Conservation (phyloP, 352 stramenopile species). For the Salisapilia sapeloensis region DNA sequence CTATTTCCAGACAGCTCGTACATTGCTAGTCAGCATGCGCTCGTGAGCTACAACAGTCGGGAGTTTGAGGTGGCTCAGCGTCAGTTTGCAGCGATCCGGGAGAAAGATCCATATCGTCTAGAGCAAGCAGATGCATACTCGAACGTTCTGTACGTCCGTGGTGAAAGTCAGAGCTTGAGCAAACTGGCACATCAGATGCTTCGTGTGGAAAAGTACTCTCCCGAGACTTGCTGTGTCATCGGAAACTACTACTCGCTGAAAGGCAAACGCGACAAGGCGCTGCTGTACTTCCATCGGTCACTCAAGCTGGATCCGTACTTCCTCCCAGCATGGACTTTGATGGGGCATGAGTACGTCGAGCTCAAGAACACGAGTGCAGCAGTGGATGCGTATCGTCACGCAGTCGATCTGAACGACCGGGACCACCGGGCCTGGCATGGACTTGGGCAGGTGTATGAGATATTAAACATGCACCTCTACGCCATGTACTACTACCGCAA, state of each 20-base stretch:
- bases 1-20: conserved; percentile 60
- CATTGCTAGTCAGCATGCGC: conserved; percentile 50
- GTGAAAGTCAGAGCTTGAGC: conserved; percentile 76
- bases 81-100: conserved; percentile 46
- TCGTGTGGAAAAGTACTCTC: conserved; percentile 92
- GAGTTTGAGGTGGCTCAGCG: conserved; percentile 71
- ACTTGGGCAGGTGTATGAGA: conserved; percentile 96
- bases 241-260: conserved; percentile 83
- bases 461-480: conserved; percentile 97
- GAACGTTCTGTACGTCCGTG: conserved; percentile 77
- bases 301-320: conserved; percentile 92
- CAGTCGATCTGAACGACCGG: conserved; percentile 80
- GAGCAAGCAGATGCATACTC: conserved; percentile 78
- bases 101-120: conserved; percentile 50
- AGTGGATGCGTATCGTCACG: conserved; percentile 92
- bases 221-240: conserved; percentile 97
- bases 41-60: conserved; percentile 67
- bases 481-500: conserved; percentile 98
- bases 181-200: conserved; percentile 84
- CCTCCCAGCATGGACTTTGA: conserved; percentile 94
- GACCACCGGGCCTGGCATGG: conserved; percentile 98
- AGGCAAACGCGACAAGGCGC: conserved; percentile 91
- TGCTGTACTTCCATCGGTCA: conserved; percentile 94
- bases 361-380: conserved; percentile 96
- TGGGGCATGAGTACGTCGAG: conserved; percentile 98